Evolutionary conservation across 163 green algal genomes (phyloP).

Genomic region (Volvox carteri): DNA sequence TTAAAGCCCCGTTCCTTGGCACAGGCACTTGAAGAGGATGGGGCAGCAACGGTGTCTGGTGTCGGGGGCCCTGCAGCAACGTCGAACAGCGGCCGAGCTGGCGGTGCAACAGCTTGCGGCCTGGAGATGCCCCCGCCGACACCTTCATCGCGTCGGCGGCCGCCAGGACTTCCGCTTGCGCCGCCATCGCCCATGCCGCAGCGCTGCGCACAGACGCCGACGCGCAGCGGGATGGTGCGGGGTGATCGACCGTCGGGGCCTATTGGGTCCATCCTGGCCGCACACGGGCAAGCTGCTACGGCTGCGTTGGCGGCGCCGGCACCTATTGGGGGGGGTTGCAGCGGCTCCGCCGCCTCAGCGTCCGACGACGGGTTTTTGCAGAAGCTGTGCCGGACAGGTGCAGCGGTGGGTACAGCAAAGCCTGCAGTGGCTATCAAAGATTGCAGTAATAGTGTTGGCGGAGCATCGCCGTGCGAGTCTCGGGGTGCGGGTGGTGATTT

Average conservation of each 20-base stretch:
- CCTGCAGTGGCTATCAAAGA: neutral
- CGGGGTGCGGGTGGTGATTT: too few species aligned
- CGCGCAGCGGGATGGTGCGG: neutral
- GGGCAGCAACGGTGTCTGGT: neutral
- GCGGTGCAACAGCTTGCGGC: neutral
- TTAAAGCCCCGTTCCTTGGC: conserved; percentile 25
- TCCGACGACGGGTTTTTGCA: conserved; percentile 4
- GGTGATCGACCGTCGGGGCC: neutral
- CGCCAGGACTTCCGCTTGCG: conserved; percentile 14
- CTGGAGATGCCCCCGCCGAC: neutral
- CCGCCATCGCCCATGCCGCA: conserved; percentile 9
- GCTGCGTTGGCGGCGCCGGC: neutral
- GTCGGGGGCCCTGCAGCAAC: neutral
- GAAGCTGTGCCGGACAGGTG: conserved; percentile 12
- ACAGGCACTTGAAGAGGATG: neutral
- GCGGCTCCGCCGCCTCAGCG: neutral
- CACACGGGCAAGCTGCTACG: neutral
- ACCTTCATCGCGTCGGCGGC: neutral
- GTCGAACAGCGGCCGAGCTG: neutral
- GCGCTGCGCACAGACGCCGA: conserved; percentile 23
- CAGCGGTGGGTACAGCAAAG: neutral
- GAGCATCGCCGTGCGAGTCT: too few species aligned
- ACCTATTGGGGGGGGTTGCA: neutral
- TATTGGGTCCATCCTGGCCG: conserved; percentile 1
- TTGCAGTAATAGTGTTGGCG: neutral